A percentile compares a stretch with the other conserved stretches of the same genome.
phyloP scores from a whole-genome alignment of 192 early-diverging fungal genomes.

The Cladochytrium replicatum region DNA sequence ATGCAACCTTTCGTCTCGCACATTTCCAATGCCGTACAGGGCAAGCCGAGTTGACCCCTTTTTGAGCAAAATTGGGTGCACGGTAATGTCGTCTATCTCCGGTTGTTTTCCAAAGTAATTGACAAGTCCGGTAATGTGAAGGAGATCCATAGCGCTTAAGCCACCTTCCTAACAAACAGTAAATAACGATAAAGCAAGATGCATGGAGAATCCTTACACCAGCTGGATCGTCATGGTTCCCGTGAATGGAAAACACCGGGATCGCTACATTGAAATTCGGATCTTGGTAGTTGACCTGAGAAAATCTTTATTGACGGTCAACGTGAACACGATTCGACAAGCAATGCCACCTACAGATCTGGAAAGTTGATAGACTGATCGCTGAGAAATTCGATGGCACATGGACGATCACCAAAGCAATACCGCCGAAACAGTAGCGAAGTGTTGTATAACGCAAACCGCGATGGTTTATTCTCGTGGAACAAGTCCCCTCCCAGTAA shows the following conservation, averaged over 20 bases:
- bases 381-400: slow-evolving; percentile 64
- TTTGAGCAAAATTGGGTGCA: slow-evolving; percentile 70
- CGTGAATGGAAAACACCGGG: slow-evolving; percentile 93
- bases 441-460: slow-evolving; percentile 59
- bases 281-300: slow-evolving; percentile 76
- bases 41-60: slow-evolving; percentile 72
- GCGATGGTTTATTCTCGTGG: slow-evolving; percentile 88
- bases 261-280: slow-evolving; percentile 75
- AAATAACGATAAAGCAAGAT: background rate
- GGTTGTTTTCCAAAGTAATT: slow-evolving; percentile 86
- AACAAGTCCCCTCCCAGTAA: slow-evolving; percentile 92
- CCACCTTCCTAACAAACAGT: slow-evolving; percentile 50
- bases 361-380: slow-evolving; percentile 64
- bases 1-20: slow-evolving; percentile 82
- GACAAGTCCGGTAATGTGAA: slow-evolving; percentile 67
- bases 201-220: slow-evolving; percentile 33
- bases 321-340: background rate
- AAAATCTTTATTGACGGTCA: slow-evolving; percentile 25
- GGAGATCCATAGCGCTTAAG: slow-evolving; percentile 72
- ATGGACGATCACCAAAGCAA: slow-evolving; percentile 46
- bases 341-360: slow-evolving; percentile 22
- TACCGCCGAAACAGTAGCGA: slow-evolving; percentile 57
- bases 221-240: slow-evolving; percentile 92
- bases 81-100: slow-evolving; percentile 61
- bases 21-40: slow-evolving; percentile 84